These are phyloP conservation scores for Tuber borchii DNA, from an alignment of 495 filamentous ascomycete species.

Conservation along the genomic window DNA sequence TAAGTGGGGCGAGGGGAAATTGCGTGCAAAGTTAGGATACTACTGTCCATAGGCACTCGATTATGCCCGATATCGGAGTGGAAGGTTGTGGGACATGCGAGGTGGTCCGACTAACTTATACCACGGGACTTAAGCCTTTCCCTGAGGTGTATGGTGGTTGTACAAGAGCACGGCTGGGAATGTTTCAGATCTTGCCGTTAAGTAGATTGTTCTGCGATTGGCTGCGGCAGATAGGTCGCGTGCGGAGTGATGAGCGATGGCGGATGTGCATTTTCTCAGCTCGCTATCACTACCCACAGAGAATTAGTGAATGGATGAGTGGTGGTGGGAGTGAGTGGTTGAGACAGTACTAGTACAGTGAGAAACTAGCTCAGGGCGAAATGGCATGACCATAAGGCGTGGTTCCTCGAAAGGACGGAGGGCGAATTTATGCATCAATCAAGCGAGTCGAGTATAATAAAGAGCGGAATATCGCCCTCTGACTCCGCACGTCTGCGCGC, in stretches of 20 bases:
- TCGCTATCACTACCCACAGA: neutral
- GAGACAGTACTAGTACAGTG: neutral
- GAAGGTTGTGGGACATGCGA: neutral
- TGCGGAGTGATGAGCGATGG: neutral
- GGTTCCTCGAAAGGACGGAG: neutral
- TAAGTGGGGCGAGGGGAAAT: neutral
- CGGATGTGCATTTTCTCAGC: neutral
- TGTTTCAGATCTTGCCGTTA: neutral
- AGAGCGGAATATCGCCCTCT: neutral
- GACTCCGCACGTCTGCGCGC: neutral
- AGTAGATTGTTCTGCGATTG: neutral
- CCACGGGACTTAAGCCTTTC: neutral
- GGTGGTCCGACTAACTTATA: neutral
- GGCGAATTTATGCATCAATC: neutral
- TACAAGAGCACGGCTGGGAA: neutral
- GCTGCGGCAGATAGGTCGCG: neutral
- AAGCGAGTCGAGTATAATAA: neutral
- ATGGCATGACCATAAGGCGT: neutral
- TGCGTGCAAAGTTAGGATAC: neutral
- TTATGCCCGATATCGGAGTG: neutral
- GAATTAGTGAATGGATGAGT: neutral
- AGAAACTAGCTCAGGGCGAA: neutral
- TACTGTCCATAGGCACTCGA: neutral
- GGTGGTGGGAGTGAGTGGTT: neutral
- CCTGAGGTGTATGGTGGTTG: neutral